Evolutionary conservation across 768 basidiomycete genomes (phyloP), one percentile per base, ranked within the genome.

Genomic region (Pisolithus microcarpus): DNA sequence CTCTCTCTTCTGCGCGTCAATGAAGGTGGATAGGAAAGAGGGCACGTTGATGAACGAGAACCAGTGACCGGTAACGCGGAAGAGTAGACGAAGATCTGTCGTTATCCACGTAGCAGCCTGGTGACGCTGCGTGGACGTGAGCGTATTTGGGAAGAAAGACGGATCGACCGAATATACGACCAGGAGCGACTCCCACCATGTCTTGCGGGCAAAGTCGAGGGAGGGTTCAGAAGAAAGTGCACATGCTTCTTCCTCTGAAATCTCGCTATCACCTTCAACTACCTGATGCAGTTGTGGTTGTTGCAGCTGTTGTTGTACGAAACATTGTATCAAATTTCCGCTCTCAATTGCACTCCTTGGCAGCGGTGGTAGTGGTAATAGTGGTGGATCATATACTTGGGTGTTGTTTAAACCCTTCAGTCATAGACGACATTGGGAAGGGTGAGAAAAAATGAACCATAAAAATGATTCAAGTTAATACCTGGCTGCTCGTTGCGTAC

Each of bases 111-210:
- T 70, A 10, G 73, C 61, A 11, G 77, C 74, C 9, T 62, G 55
- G 34, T 77, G 75, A 23, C 82, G 78, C 60, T 79, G 68, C 18
- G 72, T 62, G 11, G 64, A 31, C 15, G 73, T 67, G 19, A 79
- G 59, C 28, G 59, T 52, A 51, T 62, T 66, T 24, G 56, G 56
- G n/a, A 66, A 59, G 16, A 72, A 72, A 16, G 50, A 55, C 43
- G 49, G 5, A 13, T 42, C 40, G 28, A 26, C 28, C n/a, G 43
- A 54, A 62, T 87, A 87, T 26, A 83, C 60, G 38, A 70, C 68
- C 34, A 87, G 65, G 16, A 89, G 72, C 4, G 77, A 79, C 60
- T 88, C 88, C 82, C 84, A 90, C 87, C 87, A 88, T 21, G 79
- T 81, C 69, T 84, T 81, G 46, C 85, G 83, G 16, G 74, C 71